phyloP scores from a whole-genome alignment of 306 rosid species.

The Vigna angularis region DNA sequence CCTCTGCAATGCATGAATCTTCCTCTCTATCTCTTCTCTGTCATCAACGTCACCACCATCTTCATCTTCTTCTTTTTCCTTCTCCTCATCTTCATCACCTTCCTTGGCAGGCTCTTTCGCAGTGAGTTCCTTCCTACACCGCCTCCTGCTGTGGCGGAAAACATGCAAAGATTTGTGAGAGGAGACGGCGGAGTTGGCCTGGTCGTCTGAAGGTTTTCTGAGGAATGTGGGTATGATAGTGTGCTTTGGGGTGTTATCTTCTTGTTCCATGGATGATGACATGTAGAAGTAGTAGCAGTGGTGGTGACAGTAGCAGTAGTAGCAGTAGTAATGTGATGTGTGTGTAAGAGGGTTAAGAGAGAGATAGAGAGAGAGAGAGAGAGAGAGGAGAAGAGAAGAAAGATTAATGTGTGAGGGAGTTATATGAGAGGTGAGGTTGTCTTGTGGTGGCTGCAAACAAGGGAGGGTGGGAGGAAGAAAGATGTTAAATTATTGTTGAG shows the following conservation, averaged over 20 bases:
- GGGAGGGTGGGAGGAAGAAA: background rate
- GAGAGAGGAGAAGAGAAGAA: background rate
- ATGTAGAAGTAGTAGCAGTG: background rate
- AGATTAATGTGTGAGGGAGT: slow-evolving; percentile 15
- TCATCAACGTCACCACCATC: slow-evolving; percentile 54
- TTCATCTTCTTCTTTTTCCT: slow-evolving; percentile 39
- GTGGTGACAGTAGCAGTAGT: too few relatives aligned
- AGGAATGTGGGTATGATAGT: slow-evolving; percentile 50
- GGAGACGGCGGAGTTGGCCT: background rate
- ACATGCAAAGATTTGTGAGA: slow-evolving; percentile 45
- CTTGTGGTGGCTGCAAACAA: background rate
- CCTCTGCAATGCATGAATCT: slow-evolving; percentile 86
- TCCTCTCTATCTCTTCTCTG: slow-evolving; percentile 73
- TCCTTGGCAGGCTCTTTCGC: background rate
- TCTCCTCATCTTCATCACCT: background rate
- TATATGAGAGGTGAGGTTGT: slow-evolving; percentile 23
- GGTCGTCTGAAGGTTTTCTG: slow-evolving; percentile 38
- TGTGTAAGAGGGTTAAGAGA: background rate
- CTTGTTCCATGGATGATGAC: slow-evolving; percentile 46
- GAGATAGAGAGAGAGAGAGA: background rate
- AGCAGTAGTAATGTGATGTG: background rate
- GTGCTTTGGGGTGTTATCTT: background rate
- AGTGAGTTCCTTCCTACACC: background rate
- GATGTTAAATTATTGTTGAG: slow-evolving; percentile 67
- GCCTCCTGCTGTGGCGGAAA: slow-evolving; percentile 29